Conservation (phyloP, 768 basidiomycete species). For the Glaciozyma antarctica region DNA sequence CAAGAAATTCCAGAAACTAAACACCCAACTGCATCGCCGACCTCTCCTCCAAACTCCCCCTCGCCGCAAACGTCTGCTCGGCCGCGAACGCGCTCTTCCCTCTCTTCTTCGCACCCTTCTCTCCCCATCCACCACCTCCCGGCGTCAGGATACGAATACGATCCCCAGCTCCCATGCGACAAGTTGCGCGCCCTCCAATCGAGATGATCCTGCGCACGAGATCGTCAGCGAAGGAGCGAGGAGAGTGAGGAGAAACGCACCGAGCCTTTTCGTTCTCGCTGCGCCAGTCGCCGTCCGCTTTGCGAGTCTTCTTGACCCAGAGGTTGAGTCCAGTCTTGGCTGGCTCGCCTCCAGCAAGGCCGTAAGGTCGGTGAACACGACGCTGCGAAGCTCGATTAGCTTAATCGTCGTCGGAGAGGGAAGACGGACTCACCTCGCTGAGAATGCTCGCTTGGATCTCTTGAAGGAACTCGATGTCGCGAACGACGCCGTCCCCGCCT, state of each 20-base stretch:
- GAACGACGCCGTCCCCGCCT: conserved; percentile 75
- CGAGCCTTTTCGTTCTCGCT: conserved; percentile 40
- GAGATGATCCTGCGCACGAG: conserved; percentile 49
- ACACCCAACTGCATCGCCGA: conserved; percentile 35
- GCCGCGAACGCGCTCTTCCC: neutral
- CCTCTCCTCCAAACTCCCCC: conserved; percentile 39
- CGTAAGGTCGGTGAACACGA: conserved; percentile 76
- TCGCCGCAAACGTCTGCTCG: conserved; percentile 27
- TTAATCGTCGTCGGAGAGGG: too few species aligned
- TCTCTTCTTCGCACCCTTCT: neutral
- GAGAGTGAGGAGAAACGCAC: too few species aligned
- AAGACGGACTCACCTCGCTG: conserved; percentile 54
- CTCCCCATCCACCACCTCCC: conserved; percentile 82
- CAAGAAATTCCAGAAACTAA: neutral
- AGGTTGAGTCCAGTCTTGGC: conserved; percentile 68
- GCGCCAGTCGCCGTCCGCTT: conserved; percentile 49
- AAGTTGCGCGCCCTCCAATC: conserved; percentile 72
- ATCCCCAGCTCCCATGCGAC: conserved; percentile 83
- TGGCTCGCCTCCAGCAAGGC: conserved; percentile 65
- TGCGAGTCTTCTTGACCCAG: conserved; percentile 51
- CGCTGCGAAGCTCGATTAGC: conserved; percentile 45
- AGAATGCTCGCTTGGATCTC: conserved; percentile 78
- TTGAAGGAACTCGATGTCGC: conserved; percentile 73
- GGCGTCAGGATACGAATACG: conserved; percentile 73
- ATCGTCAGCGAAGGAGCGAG: too few species aligned